Evolutionary conservation across 2,329 filamentous ascomycete species (phyloP).

Genomic region (Aschersonia sp.): DNA sequence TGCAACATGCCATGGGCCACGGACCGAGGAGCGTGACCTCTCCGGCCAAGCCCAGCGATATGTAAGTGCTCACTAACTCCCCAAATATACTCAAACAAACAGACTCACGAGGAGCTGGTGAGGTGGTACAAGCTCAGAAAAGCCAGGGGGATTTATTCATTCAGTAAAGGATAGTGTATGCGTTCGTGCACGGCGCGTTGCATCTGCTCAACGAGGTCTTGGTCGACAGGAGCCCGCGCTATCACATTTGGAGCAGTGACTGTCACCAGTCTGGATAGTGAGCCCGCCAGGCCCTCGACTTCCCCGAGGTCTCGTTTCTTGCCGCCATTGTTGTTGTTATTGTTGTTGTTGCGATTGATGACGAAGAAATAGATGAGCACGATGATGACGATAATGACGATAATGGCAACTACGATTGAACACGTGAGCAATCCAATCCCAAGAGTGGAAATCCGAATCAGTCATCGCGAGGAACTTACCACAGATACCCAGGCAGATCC

Average conservation of each 20-base stretch:
- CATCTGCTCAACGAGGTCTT: not conserved
- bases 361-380: slow-evolving; percentile 34
- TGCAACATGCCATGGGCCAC: no score
- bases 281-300: slow-evolving; percentile 8
- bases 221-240: not conserved
- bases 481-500: slow-evolving; percentile 75
- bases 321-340: slow-evolving; percentile 12
- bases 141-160: no score
- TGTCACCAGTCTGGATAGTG: not conserved
- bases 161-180: no score
- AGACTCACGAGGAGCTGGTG: no score
- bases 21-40: no score
- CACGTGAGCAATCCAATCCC: not conserved
- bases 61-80: no score
- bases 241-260: no score
- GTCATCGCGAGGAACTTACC: slow-evolving; percentile 23
- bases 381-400: slow-evolving; percentile 35
- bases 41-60: no score
- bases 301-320: slow-evolving; percentile 18
- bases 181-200: no score
- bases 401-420: slow-evolving; percentile 29
- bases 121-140: no score
- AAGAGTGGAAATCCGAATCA: not conserved
- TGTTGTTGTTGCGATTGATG: slow-evolving; percentile 15
- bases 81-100: no score